A percentile compares a stretch with the other conserved stretches of the same genome.
Conservation (phyloP, 2,329 filamentous ascomycete species). For the Fusarium incarnatum region DNA sequence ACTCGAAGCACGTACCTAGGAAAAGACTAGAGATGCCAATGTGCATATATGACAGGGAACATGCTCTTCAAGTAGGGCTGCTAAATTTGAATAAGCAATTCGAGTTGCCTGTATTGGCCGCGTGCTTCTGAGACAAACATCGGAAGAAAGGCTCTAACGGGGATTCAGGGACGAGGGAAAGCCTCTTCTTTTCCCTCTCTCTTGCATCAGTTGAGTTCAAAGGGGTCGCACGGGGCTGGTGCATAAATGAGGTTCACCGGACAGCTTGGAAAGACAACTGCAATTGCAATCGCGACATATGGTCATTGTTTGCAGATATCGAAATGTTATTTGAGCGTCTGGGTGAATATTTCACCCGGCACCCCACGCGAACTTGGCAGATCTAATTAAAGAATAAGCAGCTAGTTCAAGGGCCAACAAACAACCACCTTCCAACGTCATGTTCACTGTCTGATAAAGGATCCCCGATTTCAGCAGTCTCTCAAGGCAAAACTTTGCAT, state of each 20-base stretch:
- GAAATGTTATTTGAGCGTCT: not conserved
- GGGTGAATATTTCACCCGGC: conserved; percentile 4
- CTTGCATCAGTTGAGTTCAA: conserved; percentile 1
- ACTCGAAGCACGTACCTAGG: conserved; percentile 24
- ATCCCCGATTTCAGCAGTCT: conserved; percentile 3
- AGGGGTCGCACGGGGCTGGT: not conserved
- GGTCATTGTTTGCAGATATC: conserved; percentile 1
- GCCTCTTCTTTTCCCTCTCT: conserved; percentile 1
- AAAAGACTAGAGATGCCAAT: conserved; percentile 20
- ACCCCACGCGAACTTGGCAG: conserved; percentile 6
- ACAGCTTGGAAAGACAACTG: not conserved
- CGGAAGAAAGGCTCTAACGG: conserved; percentile 18
- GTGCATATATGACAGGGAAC: conserved; percentile 28
- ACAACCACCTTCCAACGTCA: not conserved
- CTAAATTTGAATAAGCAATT: conserved; percentile 35
- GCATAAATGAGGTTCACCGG: not conserved
- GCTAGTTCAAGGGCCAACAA: conserved; percentile 8
- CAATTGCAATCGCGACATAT: conserved; percentile 1
- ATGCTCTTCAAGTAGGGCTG: conserved; percentile 28
- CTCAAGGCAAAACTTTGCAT: not conserved
- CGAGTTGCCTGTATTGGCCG: conserved; percentile 24
- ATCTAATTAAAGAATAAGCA: conserved; percentile 22
- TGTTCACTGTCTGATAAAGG: not conserved
- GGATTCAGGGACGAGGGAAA: not conserved
- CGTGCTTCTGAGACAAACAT: conserved; percentile 41